phyloP scores from a whole-genome alignment of 768 basidiomycete species.

The Macrolepiota dolichaula region DNA sequence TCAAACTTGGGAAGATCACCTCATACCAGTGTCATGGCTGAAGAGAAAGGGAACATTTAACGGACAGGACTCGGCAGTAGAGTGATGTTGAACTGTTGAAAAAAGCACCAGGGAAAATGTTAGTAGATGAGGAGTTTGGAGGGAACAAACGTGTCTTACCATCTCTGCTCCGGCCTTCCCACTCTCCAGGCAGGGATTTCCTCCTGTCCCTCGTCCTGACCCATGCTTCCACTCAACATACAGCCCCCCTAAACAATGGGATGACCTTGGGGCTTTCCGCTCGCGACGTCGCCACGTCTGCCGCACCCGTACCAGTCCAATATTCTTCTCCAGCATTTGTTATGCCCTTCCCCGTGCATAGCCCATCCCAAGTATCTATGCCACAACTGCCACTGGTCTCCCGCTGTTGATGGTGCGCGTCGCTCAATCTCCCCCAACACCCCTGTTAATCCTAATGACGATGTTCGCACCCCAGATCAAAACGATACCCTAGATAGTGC shows the following conservation, averaged over 20 bases:
- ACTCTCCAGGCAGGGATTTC: slow-evolving; percentile 84
- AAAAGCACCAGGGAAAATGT: too few relatives aligned
- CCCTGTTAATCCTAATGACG: neutral
- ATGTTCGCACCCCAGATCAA: neutral
- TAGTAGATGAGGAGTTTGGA: too few relatives aligned
- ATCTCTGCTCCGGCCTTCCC: slow-evolving; percentile 71
- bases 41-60: too few relatives aligned
- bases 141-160: too few relatives aligned
- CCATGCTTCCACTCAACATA: slow-evolving; percentile 4
- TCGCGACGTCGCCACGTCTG: neutral
- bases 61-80: too few relatives aligned
- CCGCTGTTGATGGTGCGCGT: slow-evolving; percentile 31
- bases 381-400: slow-evolving; percentile 18
- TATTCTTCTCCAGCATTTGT: slow-evolving; percentile 14
- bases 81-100: too few relatives aligned
- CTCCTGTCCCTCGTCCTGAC: neutral
- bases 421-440: slow-evolving; percentile 29
- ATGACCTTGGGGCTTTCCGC: slow-evolving; percentile 9
- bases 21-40: too few relatives aligned
- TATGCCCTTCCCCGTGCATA: neutral
- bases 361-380: slow-evolving; percentile 11
- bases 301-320: neutral
- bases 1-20: too few relatives aligned
- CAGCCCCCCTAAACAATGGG: slow-evolving; percentile 6
- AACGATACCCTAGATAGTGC: slow-evolving; percentile 1